phyloP scores from a whole-genome alignment of 2,329 filamentous ascomycete species.

The Phaeophleospora eucalypticola region DNA sequence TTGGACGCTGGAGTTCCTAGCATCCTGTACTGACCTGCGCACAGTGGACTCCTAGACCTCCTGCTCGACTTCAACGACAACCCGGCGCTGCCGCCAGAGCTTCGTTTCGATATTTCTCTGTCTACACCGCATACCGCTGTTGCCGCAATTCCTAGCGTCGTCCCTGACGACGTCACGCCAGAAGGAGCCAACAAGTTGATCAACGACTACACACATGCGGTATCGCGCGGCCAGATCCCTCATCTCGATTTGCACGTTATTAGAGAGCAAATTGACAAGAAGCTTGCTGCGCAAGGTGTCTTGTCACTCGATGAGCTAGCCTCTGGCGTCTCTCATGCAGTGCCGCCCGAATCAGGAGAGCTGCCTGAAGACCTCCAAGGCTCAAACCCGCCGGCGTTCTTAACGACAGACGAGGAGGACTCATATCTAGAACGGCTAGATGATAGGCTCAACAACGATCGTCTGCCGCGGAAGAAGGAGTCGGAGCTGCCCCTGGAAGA shows the following conservation, averaged over 20 bases:
- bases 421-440: conserved; percentile 68
- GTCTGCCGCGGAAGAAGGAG: conserved; percentile 12
- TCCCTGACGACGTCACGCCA: conserved; percentile 41
- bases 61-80: conserved; percentile 86
- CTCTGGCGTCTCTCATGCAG: conserved; percentile 39
- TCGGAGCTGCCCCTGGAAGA: conserved; percentile 18
- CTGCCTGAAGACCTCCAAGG: conserved; percentile 45
- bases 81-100: conserved; percentile 36
- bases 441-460: conserved; percentile 41
- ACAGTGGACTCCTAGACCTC: conserved; percentile 80
- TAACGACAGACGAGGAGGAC: conserved; percentile 67
- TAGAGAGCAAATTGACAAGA: conserved; percentile 29
- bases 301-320: conserved; percentile 37
- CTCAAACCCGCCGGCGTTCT: conserved; percentile 58
- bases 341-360: conserved; percentile 12
- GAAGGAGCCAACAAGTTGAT: conserved; percentile 29
- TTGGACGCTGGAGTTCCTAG: too few relatives aligned
- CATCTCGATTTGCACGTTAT: conserved; percentile 31
- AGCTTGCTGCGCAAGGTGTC: conserved; percentile 28
- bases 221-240: conserved; percentile 31
- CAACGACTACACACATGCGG: conserved; percentile 34
- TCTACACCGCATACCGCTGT: conserved; percentile 70
- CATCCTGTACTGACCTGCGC: conserved; percentile 17
- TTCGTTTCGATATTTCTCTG: conserved; percentile 60
- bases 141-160: conserved; percentile 41